Evolutionary conservation across 148 eudicot genomes (phyloP).

Genomic region (Mesembryanthemum crystallinum): DNA sequence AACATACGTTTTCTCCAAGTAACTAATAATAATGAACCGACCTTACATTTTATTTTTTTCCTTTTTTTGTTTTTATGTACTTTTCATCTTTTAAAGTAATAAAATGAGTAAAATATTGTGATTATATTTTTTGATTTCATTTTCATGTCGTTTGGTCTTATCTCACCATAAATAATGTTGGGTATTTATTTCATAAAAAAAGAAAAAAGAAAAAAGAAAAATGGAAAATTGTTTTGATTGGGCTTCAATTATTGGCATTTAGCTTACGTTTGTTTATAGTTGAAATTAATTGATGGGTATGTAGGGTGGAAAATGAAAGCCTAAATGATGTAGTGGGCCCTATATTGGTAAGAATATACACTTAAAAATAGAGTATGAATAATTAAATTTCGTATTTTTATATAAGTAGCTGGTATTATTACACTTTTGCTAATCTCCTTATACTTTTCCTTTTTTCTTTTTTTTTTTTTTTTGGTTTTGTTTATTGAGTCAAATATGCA

Average conservation of each 20-base stretch:
- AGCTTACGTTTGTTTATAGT: conserved; percentile 12
- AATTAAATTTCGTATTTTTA: neutral
- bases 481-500: conserved; percentile 12
- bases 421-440: conserved; percentile 3
- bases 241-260: conserved; percentile 22
- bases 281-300: conserved; percentile 6
- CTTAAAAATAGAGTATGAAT: neutral
- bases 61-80: conserved; percentile 4
- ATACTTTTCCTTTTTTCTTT: neutral
- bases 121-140: conserved; percentile 21
- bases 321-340: conserved; percentile 16
- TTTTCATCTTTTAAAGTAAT: too few relatives aligned
- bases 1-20: conserved; percentile 59
- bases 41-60: conserved; percentile 33
- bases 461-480: neutral
- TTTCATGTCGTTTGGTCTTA: conserved; percentile 29
- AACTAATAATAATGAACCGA: conserved; percentile 38
- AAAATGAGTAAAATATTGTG: neutral
- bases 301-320: conserved; percentile 22
- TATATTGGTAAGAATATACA: neutral
- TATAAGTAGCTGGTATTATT: conserved; percentile 4
- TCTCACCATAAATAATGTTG: conserved; percentile 8
- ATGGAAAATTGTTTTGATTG: neutral
- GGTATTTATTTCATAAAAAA: too few relatives aligned
- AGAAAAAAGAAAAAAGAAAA: too few relatives aligned